Evolutionary conservation across 441 rosid species (phyloP), one percentile per base, ranked within the genome.

Genomic region (Pelargonium citronellum): DNA sequence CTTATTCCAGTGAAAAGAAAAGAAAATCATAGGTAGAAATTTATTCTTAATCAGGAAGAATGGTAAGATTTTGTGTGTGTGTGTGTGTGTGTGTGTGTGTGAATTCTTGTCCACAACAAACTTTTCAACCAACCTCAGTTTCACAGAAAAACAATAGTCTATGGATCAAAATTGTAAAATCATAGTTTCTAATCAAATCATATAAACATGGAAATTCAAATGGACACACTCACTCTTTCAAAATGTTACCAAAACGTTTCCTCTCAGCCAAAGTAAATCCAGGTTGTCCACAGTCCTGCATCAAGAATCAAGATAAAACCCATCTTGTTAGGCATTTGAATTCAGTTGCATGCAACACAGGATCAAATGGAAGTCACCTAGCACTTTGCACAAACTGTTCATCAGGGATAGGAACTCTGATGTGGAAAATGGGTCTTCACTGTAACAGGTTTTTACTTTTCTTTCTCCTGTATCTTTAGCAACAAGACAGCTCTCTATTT

Each of bases 211-310:
- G 55, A 53, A 15, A 47, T 39, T 11, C 64, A 51, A 67, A 34
- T 62, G 63, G 68, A 74, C 51, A 19, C 69, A 72, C 87, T 15
- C 79, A 95, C 99, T 86, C 98, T 82, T 86, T 90, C 78, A 90
- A 73, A 73, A 82, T 80, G 76, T 76, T 69, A 77, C 92, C 87
- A 72, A 92, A 95, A 15, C 97, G 92, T 75, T 84, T 86, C 82
- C 99, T 95, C 86, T 95, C 99, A 66, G 89, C 69, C 81, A 87
- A 77, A 65, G 99, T 95, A 79, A 92, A 92, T 77, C 98, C 99
- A 74, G 98, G 99, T 76, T 92, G 98, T 66, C 99, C 98, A 1
- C 86, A 83, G 71, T 95, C 99, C 98, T 95, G 85, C 73, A 74
- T 71, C 43, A 69, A 68, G 67, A 43, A 77, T 19, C 64, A 72